Evolutionary conservation across 2,329 filamentous ascomycete species (phyloP), one percentile per base, ranked within the genome.

Genomic region (Catunica adiposa): DNA sequence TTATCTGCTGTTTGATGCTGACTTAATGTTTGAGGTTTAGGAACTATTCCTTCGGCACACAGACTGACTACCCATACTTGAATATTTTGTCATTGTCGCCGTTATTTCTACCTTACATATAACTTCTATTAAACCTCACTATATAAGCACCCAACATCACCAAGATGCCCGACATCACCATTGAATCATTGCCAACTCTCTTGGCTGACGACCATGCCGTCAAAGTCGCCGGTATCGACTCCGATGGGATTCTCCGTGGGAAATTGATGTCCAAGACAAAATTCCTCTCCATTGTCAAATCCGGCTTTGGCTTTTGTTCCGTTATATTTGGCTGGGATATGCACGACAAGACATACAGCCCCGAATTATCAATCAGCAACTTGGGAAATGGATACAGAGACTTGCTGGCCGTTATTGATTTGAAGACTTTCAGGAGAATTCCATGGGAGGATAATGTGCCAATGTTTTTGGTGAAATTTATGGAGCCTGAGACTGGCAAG

Each of bases 281-380:
- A 71, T 95, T 96, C 68, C 73, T 95, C 38, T 87, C 85, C 29
- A 78, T 95, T 54, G 83, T 83, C n/a, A 69, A 78, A 44, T 77
- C 80, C 47, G 89, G 89, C 53, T 95, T 95, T 63, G 89, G 89
- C 55, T 95, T 95, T 74, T 95, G 89, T 73, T 92, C 86, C 20
- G 88, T 95, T 62, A 81, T 95, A 61, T 95, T 94, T 64, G 89
- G 89, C 66, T 95, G 89, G 89, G 89, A 96, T 69, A 94, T 95
- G 87, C 89, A 96, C 69, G 89, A 96, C 65, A 76, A 81, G 71
- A 94, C 87, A 9, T 96, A 95, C 68, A 83, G 86, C 66, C 80
- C 77, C 62, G 89, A 95, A 70, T 78, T 95, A 60, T 78, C 79
- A 64, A 84, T 95, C 67, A 92, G 86, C 70, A 95, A 94, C 70